Evolutionary conservation across 306 rosid species (phyloP).

Genomic region (Luffa acutangula): DNA sequence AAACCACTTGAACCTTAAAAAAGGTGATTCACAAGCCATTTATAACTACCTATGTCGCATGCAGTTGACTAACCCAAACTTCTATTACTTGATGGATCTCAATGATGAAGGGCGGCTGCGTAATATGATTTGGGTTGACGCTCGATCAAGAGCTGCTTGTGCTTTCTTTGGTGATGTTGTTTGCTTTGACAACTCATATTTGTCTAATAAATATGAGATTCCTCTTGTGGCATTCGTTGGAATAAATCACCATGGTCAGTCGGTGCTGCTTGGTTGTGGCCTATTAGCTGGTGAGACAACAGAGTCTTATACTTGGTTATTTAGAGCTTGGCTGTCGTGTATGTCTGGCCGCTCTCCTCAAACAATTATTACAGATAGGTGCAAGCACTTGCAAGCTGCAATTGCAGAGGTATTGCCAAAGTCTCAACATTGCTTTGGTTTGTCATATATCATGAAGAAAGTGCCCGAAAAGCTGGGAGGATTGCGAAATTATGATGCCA

Average conservation of each 20-base stretch:
- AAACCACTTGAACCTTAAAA: constrained; percentile 55
- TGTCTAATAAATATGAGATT: constrained; percentile 72
- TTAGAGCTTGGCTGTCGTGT: constrained; percentile 71
- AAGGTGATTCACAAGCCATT: constrained; percentile 81
- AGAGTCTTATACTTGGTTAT: constrained; percentile 73
- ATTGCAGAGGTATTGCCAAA: constrained; percentile 60
- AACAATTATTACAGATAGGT: constrained; percentile 73
- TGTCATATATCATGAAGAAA: constrained; percentile 75
- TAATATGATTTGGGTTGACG: constrained; percentile 79
- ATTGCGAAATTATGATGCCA: constrained; percentile 63
- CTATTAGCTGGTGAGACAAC: constrained; percentile 69
- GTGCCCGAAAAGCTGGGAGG: constrained; percentile 91
- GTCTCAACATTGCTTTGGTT: constrained; percentile 69
- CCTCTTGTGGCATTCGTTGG: constrained; percentile 91
- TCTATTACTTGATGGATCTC: constrained; percentile 90
- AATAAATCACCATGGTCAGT: constrained; percentile 77
- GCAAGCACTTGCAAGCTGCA: constrained; percentile 56
- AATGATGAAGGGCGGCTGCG: constrained; percentile 71
- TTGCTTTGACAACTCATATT: constrained; percentile 58
- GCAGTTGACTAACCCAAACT: constrained; percentile 84
- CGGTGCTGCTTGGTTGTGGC: constrained; percentile 78
- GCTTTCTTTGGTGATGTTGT: constrained; percentile 69
- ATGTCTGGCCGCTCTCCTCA: constrained; percentile 55
- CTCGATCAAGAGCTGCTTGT: constrained; percentile 76
- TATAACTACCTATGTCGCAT: constrained; percentile 84